A percentile compares a stretch with the other conserved stretches of the same genome.
These are phyloP conservation scores for Suhomyces bokatorum DNA, from an alignment of 1,139 yeast species.

Conservation along the genomic window DNA sequence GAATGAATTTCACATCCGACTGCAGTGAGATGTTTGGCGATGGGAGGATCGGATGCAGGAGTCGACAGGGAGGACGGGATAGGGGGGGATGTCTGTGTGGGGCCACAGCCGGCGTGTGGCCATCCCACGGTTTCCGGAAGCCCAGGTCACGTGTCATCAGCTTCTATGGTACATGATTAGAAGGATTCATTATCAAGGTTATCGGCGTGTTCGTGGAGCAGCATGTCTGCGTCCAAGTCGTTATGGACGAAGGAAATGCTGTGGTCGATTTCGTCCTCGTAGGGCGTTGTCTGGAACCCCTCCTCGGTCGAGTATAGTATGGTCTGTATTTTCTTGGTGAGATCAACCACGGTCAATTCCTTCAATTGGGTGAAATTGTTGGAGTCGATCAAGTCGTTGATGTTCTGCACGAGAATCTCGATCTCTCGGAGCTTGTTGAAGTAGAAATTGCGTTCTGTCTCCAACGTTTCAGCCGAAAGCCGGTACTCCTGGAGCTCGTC, in stretches of 20 bases:
- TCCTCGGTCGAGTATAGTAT: constrained; percentile 82
- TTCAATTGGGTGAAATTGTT: constrained; percentile 31
- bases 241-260: constrained; percentile 2
- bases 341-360: constrained; percentile 34
- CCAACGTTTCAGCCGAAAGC: constrained; percentile 57
- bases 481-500: constrained; percentile 56
- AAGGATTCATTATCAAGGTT: constrained; percentile 12
- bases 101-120: no score
- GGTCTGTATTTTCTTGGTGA: constrained; percentile 65
- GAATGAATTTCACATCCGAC: background rate
- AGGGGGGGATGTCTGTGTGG: no score
- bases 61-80: background rate
- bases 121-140: no score
- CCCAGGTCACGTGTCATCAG: background rate
- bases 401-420: constrained; percentile 73
- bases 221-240: constrained; percentile 9
- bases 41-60: background rate
- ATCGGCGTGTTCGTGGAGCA: constrained; percentile 7
- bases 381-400: constrained; percentile 46
- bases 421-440: constrained; percentile 86
- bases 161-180: constrained; percentile 5
- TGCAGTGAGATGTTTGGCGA: background rate
- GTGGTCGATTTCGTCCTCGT: constrained; percentile 9
- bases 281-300: constrained; percentile 53
- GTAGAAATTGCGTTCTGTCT: constrained; percentile 84